Conservation (phyloP, 768 basidiomycete species). For the Floccularia luteovirens region DNA sequence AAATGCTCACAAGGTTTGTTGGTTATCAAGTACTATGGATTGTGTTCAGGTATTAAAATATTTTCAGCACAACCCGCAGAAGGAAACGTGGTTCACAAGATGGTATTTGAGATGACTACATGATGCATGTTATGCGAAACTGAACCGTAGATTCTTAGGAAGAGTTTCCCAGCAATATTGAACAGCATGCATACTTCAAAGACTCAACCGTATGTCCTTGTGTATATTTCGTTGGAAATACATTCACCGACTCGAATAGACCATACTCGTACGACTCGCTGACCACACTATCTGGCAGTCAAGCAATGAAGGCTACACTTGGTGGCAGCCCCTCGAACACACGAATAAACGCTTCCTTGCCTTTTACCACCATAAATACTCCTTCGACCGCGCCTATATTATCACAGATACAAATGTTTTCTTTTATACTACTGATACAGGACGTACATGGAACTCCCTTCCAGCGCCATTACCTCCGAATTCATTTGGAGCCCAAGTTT, state of each 20-base stretch:
- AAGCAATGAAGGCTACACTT: constrained; percentile 89
- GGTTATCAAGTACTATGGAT: neutral
- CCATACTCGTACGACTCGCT: constrained; percentile 72
- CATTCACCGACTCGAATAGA: constrained; percentile 31
- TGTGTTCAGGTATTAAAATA: neutral
- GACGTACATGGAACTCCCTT: constrained; percentile 56
- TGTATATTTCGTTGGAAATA: neutral
- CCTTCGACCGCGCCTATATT: constrained; percentile 81
- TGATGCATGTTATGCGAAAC: constrained; percentile 1
- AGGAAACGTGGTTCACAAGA: constrained; percentile 72
- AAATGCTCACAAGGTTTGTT: constrained; percentile 72
- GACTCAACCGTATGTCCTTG: constrained; percentile 50
- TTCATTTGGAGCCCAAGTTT: constrained; percentile 60
- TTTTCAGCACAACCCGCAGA: constrained; percentile 65
- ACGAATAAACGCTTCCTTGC: constrained; percentile 65
- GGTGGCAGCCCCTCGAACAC: constrained; percentile 61
- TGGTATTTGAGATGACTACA: constrained; percentile 25
- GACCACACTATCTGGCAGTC: constrained; percentile 91
- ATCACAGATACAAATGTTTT: constrained; percentile 60
- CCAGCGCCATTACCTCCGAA: constrained; percentile 70
- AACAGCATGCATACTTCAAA: constrained; percentile 81
- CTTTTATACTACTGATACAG: constrained; percentile 82
- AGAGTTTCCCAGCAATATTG: constrained; percentile 55
- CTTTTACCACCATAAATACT: constrained; percentile 82
- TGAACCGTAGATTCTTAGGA: constrained; percentile 40